A percentile compares a stretch with the other conserved stretches of the same genome.
These are phyloP conservation scores for Carnegiea gigantea DNA, from an alignment of 179 eudicot genomes.

Conservation along the genomic window DNA sequence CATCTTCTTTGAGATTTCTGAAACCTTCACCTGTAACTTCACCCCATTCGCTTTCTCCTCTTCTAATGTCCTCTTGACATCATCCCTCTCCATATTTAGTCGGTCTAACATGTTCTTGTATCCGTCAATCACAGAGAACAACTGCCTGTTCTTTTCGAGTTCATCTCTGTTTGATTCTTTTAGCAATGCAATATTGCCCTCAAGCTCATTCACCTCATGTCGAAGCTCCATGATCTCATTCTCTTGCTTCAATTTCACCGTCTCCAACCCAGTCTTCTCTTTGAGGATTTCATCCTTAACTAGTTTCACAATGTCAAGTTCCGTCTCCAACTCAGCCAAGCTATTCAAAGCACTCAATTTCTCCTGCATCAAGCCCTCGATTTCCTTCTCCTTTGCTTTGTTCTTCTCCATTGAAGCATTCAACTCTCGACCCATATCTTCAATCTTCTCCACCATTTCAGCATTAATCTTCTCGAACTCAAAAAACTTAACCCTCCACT, in stretches of 20 bases:
- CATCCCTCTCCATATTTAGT: constrained; percentile 49
- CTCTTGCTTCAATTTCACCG: constrained; percentile 33
- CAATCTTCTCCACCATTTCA: constrained; percentile 33
- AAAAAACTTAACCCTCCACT: constrained; percentile 24
- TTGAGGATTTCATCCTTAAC: constrained; percentile 27
- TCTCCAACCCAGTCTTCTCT: constrained; percentile 42
- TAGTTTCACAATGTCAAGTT: constrained; percentile 28
- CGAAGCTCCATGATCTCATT: constrained; percentile 37
- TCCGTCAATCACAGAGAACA: background rate
- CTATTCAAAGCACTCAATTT: constrained; percentile 31
- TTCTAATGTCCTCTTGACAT: constrained; percentile 30
- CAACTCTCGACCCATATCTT: constrained; percentile 29
- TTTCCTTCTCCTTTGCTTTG: constrained; percentile 33
- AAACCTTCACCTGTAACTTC: constrained; percentile 38
- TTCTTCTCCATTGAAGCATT: constrained; percentile 37
- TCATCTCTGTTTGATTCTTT: background rate
- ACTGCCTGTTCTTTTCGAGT: constrained; percentile 8
- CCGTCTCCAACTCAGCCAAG: constrained; percentile 34
- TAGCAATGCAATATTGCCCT: background rate
- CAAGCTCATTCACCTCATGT: constrained; percentile 28
- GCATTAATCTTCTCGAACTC: constrained; percentile 51
- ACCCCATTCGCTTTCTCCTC: constrained; percentile 46
- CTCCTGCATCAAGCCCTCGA: constrained; percentile 41
- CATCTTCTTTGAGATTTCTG: constrained; percentile 41
- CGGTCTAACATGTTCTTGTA: constrained; percentile 29